A percentile compares a stretch with the other conserved stretches of the same genome.
phyloP scores from a whole-genome alignment of 2,329 filamentous ascomycete species.

The Diplodia sapinea region DNA sequence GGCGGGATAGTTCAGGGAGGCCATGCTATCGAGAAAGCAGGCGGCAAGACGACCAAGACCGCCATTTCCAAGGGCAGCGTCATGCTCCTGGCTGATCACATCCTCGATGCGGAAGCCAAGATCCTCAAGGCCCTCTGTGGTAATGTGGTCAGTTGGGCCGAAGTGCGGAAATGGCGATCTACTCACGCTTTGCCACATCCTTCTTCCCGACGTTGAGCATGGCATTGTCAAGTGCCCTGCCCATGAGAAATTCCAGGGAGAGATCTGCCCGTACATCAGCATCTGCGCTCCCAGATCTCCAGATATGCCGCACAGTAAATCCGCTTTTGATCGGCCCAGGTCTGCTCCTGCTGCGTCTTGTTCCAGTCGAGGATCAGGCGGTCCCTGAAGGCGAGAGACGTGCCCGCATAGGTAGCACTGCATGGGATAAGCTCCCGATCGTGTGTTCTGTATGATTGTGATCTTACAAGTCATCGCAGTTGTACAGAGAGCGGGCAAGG shows the following conservation, averaged over 20 bases:
- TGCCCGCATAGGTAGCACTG: conserved; percentile 86
- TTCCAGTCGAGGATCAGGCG: conserved; percentile 96
- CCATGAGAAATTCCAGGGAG: conserved; percentile 97
- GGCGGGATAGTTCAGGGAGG: conserved; percentile 90
- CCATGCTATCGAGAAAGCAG: conserved; percentile 95
- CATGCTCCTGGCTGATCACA: conserved; percentile 91
- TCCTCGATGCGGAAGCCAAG: conserved; percentile 98
- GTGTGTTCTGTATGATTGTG: not conserved
- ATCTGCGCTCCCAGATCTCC: not conserved
- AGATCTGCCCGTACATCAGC: conserved; percentile 63
- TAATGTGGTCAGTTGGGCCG: conserved; percentile 24
- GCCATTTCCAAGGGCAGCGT: conserved; percentile 94
- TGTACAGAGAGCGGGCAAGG: conserved; percentile 93
- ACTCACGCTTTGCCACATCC: conserved; percentile 76
- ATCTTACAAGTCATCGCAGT: conserved; percentile 81
- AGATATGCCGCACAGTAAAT: conserved; percentile 72
- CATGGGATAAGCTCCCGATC: conserved; percentile 29
- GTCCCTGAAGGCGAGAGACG: conserved; percentile 90
- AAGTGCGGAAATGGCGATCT: not conserved
- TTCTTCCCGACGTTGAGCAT: conserved; percentile 96
- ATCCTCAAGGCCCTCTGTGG: conserved; percentile 77
- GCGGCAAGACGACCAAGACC: conserved; percentile 93
- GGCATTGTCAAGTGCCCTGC: conserved; percentile 93
- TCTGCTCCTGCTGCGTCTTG: conserved; percentile 95
- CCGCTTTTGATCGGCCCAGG: conserved; percentile 86